Base-by-base conservation (phyloP, 306 rosid species). In the Arachis stenosperma region DNA sequence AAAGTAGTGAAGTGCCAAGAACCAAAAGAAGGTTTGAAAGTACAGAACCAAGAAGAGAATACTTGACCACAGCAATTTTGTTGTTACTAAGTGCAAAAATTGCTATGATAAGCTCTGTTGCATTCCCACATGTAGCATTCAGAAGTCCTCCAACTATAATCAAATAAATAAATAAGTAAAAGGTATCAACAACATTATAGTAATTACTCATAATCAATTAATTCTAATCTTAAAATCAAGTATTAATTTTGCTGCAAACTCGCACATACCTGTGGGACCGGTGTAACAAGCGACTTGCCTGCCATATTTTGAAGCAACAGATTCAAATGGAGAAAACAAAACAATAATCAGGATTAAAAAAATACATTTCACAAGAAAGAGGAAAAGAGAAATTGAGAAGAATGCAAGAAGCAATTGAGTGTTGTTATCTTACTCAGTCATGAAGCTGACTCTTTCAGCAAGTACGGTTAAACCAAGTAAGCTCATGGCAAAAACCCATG, bases 61-160 rank as follows among this genome's bases (percentile, higher is more conserved):
- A 90, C 79, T 93, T 93, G 67, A 93, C 98, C 61, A 93, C 86
- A 5, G 75, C 90, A 77, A 93, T 79, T 79, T 90, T 93, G 30
- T 60, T 57, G 6, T 78, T 30, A 37, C 55, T 71, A 7, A 93
- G 89, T 15, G 97, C 98, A 50, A 93, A 83, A 54, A 93, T 83
- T 44, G 96, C 97, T 55, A 93, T 90, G 2, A 93, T 84, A 11
- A 93, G 85, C 87, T 93, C 98, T 42, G 98, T 90, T 2, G 74
- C 90, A 81, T 93, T 93, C 48, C 98, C 98, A 81, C 98, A 93
- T 27, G 98, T 93, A 57, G 98, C 98, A 81, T 93, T 93, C 30
- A 93, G 65, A 71, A 90, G 93, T 50, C 96, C 98, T 78, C 98
- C 98, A 71, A 88, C 98, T 93, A 73, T 71, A 44, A 57, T 50